Percentiles rank a stretch among this genome's conserved stretches.
phyloP scores from a whole-genome alignment of 306 rosid genomes.

The Fragaria nilgerrensis region DNA sequence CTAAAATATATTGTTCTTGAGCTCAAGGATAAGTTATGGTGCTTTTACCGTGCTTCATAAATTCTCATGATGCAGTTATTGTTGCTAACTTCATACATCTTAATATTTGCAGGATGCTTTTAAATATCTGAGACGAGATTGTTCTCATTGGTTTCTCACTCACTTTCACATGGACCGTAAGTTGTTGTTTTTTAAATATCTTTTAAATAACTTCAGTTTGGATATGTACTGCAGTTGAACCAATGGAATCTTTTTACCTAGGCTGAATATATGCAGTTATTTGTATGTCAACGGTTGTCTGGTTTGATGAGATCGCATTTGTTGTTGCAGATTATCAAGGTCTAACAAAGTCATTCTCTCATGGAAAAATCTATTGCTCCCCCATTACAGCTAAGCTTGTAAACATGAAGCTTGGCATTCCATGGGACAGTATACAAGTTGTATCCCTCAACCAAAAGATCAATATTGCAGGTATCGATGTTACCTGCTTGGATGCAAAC shows the following conservation, averaged over 20 bases:
- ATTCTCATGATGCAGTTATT: neutral
- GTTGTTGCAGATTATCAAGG: constrained; percentile 89
- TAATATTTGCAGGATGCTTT: constrained; percentile 80
- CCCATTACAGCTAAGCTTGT: constrained; percentile 78
- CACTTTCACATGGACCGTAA: constrained; percentile 99
- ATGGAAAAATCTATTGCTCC: constrained; percentile 89
- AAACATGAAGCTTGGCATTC: constrained; percentile 86
- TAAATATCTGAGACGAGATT: constrained; percentile 82
- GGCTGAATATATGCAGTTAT: constrained; percentile 8
- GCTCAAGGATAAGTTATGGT: constrained; percentile 7
- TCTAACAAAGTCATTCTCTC: constrained; percentile 84
- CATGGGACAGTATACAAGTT: constrained; percentile 75
- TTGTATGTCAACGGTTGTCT: constrained; percentile 17
- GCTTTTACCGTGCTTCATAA: neutral
- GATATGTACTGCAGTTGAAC: neutral
- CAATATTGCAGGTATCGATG: constrained; percentile 64
- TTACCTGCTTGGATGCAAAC: constrained; percentile 95
- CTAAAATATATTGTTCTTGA: neutral
- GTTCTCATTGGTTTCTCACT: constrained; percentile 93
- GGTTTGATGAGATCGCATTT: constrained; percentile 16
- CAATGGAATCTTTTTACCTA: neutral
- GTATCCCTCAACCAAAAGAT: constrained; percentile 67
- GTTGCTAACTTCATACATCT: constrained; percentile 26
- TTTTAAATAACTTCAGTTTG: neutral
- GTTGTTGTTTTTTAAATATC: constrained; percentile 24